Base-by-base conservation (phyloP, 2,329 filamentous ascomycete species). In the Pestalotiopsis sp. region DNA sequence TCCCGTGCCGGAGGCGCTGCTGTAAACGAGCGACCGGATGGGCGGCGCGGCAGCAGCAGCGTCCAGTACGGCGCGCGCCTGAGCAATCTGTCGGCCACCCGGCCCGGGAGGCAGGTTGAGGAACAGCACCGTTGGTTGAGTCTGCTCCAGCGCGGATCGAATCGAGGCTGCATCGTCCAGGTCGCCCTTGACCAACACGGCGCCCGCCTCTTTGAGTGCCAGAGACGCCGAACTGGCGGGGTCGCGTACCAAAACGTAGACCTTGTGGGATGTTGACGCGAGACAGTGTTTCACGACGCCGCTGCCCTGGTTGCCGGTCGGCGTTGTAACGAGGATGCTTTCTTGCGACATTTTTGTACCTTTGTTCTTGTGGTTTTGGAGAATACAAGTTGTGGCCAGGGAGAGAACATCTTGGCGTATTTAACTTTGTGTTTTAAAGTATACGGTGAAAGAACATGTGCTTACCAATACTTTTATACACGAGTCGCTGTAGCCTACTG, bases 251-350 rank as follows among this genome's bases (percentile, higher is more conserved):
- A 68, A 31, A 7, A 61, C 67, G 61, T 68, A 65, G 0, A 68
- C 61, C 7, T n/a, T 64, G 31, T n/a, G 1, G 12, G 31, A 14
- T 3, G 49, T 12, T 13, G 62, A 11, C 1, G 60, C 14, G 7
- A 68, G 60, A n/a, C 67, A 68, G 7, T 60, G 60, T 9, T 25
- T 17, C 4, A 68, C 67, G 12, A 68, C 67, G 12, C 67, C 67
- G 12, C 31, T 27, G n/a, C 67, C 67, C 41, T 64, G 68, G n/a
- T 63, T 67, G 31, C 63, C 64, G 6, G 68, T 67, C 13, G 68
- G 64, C 11, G 38, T 27, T 12, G 65, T 67, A 14, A 67, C 68
- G 14, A 60, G 39, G 27, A 62, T 66, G 41, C 57, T 62, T 23
- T 25, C n/a, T 23, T 56, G 56, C 2, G 67, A n/a, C 64, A 66